Conservation (phyloP, 116 monocot species). For the Papilionanthe hybrid region DNA sequence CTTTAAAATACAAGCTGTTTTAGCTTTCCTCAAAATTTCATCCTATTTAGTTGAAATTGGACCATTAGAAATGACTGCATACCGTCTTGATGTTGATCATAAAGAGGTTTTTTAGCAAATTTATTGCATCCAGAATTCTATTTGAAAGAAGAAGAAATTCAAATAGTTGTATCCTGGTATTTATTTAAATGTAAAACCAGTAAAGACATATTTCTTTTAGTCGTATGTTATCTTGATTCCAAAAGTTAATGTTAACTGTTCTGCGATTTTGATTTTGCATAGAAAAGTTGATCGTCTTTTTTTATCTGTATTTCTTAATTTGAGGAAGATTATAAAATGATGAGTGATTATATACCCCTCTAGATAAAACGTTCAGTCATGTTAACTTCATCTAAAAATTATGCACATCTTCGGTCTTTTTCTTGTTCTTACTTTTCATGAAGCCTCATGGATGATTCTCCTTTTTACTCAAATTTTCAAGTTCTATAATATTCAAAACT, state of each 20-base stretch:
- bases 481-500: background rate
- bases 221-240: background rate
- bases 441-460: background rate
- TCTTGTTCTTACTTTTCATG: background rate
- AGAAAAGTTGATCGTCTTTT: background rate
- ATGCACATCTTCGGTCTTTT: background rate
- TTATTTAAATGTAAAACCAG: background rate
- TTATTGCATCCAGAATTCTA: too few relatives aligned
- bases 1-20: background rate
- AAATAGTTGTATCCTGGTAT: background rate
- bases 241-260: background rate
- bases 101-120: too few relatives aligned
- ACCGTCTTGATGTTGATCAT: too few relatives aligned
- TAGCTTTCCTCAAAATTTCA: background rate
- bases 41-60: background rate
- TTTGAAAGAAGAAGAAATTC: background rate
- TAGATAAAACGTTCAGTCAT: background rate
- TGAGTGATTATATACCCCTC: background rate
- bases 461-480: background rate
- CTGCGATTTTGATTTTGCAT: background rate
- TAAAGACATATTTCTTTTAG: background rate
- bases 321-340: background rate
- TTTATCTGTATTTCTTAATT: background rate
- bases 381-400: background rate
- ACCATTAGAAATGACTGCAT: background rate